Base-by-base conservation (phyloP, 768 basidiomycete genomes). In the Leucocoprinus birnbaumii region DNA sequence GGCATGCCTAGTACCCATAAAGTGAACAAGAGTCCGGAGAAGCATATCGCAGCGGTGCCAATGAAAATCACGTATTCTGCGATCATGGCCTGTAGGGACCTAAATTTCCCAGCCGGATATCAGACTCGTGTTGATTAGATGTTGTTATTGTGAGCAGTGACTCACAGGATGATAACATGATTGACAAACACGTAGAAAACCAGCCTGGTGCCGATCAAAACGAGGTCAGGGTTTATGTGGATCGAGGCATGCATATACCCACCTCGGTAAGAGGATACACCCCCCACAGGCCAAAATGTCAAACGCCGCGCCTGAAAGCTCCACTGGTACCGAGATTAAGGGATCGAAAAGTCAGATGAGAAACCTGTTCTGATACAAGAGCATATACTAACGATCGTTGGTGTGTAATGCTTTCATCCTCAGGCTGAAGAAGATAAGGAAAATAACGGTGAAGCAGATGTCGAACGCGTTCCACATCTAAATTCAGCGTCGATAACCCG, bases 381-480 rank as follows among this genome's bases (percentile, higher is more conserved):
- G 55, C 62, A 19, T 51, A 31, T 51, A 58, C 73, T 53, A 64
- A 89, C 85, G 63, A 60, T 92, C 77, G 25, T 72, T 63, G 53
- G 70, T 60, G 13, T 73, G 62, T 13, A 94, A 71, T 0, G 89
- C 92, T 59, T 80, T 78, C 47, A 84, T 69, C 41, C 93, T 81
- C 56, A 92, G 69, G 6, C 67, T 76, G 2, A 88, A 65, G 66
- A 91, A 96, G 6, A 74, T 75, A 22, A 89, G 62, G 67, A 89
- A 92, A 46, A 93, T 74, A 22, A 83, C 56, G 57, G 85, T 78
- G 65, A 91, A 91, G 0, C 80, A 77, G 21, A 88, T 85, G 68
- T 91, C 94, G 61, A 95, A 93, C 4, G 84, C 86, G 64, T 94
- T 95, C 94, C 94, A 96, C 59, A 94, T 84, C 90, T 94, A 61